A percentile compares a stretch with the other conserved stretches of the same genome.
Evolutionary conservation across 2,329 filamentous ascomycete genomes (phyloP).

Genomic region (Aspergillus ustus): DNA sequence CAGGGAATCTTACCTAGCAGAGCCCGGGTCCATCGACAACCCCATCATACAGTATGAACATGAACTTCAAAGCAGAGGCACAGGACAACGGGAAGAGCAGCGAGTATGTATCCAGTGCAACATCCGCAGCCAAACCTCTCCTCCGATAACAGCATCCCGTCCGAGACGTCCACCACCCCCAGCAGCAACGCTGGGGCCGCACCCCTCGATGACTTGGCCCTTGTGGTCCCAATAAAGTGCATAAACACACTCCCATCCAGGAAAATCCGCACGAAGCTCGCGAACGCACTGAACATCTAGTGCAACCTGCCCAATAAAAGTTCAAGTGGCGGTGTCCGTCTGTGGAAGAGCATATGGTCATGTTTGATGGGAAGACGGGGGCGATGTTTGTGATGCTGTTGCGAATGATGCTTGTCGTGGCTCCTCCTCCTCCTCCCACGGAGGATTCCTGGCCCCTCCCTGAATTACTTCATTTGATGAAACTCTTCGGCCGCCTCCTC

Average conservation of each 20-base stretch:
- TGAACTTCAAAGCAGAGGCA: no score
- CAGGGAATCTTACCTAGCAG: no score
- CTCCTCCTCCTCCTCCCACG: no score
- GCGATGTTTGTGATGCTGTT: constrained; percentile 7
- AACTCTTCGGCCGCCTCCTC: constrained; percentile 5
- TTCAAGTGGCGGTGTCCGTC: neutral
- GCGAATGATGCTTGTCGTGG: neutral
- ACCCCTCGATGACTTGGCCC: neutral
- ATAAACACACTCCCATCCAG: neutral
- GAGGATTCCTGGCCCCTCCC: neutral
- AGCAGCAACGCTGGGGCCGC: neutral
- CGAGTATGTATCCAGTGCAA: no score
- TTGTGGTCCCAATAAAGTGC: neutral
- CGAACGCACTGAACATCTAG: constrained; percentile 4
- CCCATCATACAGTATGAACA: no score
- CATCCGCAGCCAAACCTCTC: neutral
- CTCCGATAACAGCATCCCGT: neutral
- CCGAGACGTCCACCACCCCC: neutral
- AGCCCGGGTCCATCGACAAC: no score
- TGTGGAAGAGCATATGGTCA: constrained; percentile 4
- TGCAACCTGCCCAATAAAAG: constrained; percentile 6
- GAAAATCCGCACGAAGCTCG: neutral
- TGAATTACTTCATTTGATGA: neutral
- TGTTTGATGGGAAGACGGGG: constrained; percentile 17
- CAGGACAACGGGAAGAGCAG: no score